Evolutionary conservation across 1,284 basidiomycete species (phyloP), one percentile per base, ranked within the genome.

Genomic region (Fomes fomentarius): DNA sequence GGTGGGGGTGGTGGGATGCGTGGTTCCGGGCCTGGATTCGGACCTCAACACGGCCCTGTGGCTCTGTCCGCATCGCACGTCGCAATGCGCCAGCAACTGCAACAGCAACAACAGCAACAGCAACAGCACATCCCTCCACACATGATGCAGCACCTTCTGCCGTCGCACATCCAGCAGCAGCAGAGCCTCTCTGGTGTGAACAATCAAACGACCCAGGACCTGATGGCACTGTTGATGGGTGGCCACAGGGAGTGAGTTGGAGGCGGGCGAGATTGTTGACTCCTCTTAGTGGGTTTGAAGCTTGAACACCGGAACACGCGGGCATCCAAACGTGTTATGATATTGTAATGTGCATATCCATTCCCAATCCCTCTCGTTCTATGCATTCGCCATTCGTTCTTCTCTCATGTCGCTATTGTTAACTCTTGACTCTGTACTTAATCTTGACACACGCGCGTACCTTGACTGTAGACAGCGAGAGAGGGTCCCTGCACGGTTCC

Each of bases 211-310:
- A 73, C 82, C 38, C 85, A 85, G 57, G 89, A 91, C 66, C 71
- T 91, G 60, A 91, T 91, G 84, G 84, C 89, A 38, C 77, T 91
- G 56, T 77, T 91, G 60, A 87, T 91, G 88, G 85, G 85, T 50
- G 85, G 85, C 48, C 71, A 69, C 26, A 76, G 87, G 70, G 87
- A 89, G 60, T 89, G 73, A 80, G 53, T 44, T 11, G 45, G 11
- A 28, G 11, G n/a, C 8, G 24, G n/a, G 14, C n/a, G 25, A 24
- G 41, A 35, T 21, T 44, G 28, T 19, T 31, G 10, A n/a, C n/a
- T n/a, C n/a, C n/a, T 17, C 10, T 19, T 19, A 28, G 22, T 12
- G 25, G 28, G n/a, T 37, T 19, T 15, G 37, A 21, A 48, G 25
- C 30, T 44, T 46, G 40, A 31, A 25, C 22, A 31, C 22, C 30